Evolutionary conservation across 805 yeast species (phyloP), one percentile per base, ranked within the genome.

Genomic region (Zygoascus tannicola): DNA sequence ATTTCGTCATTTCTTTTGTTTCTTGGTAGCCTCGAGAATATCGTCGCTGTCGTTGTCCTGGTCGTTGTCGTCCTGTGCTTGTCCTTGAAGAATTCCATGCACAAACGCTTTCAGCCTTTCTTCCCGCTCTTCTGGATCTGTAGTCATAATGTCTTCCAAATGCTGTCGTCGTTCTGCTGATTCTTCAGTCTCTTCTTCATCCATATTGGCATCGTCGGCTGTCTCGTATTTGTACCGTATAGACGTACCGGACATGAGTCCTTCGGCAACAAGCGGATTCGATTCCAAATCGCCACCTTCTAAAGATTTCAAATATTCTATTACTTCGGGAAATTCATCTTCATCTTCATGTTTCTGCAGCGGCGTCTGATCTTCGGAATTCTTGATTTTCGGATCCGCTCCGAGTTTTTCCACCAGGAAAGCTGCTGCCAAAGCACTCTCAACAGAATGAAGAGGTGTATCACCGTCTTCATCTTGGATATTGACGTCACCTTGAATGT

Each of bases 401-500:
- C 74, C 70, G 26, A 80, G 70, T 41, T 76, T 75, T 51, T 79
- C 85, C 0, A 92, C 70, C 43, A 92, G 66, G 20, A 70, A 54
- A 51, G 73, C 75, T 1, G 95, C 97, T 1, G 78, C 71, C 1
- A 59, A 66, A 0, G 75, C 64, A 44, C 78, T 81, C 57, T 92
- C 99, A 19, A 78, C 85, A 53, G 86, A 94, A 60, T 90, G 97
- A 48, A 92, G 68, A 0, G 99, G 97, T 0, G 97, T 82, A 56
- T 92, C 99, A 1, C 97, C 97, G 51, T 94, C 98, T 19, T 65
- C 65, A 54, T 92, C 99, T 46, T 71, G 78, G 26, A 88, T 67
- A 59, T 92, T 87, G 20, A 87, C 74, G 57, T 92, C 80, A 4
- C 96, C 97, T 5, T 84, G 84, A 16, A 64, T 53, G 16, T 64